Evolutionary conservation across 192 early-diverging fungal genomes (phyloP).

Genomic region (Haplosporangium gracile): DNA sequence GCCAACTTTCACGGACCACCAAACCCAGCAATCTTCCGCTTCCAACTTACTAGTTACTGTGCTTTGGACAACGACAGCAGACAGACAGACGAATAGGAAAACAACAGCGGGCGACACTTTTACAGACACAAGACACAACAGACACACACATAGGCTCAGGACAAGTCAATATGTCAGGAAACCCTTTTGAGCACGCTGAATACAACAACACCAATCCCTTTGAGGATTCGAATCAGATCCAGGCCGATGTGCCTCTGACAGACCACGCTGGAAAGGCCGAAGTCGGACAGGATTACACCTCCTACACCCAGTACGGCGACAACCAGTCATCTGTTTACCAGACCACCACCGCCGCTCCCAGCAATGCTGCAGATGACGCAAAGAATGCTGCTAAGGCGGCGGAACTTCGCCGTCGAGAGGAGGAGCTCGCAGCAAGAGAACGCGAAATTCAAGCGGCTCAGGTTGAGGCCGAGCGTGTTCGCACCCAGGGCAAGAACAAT

Average conservation of each 20-base stretch:
- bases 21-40: neutral
- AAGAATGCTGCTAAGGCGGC: slow-evolving; percentile 70
- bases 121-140: neutral
- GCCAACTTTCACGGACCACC: neutral
- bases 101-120: neutral
- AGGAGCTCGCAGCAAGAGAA: slow-evolving; percentile 83
- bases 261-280: slow-evolving; percentile 29
- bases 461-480: slow-evolving; percentile 66
- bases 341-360: slow-evolving; percentile 25
- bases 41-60: neutral
- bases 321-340: slow-evolving; percentile 43
- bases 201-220: slow-evolving; percentile 66
- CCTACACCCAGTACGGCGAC: slow-evolving; percentile 50
- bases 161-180: slow-evolving; percentile 24
- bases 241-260: slow-evolving; percentile 54
- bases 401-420: slow-evolving; percentile 79
- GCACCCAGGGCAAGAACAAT: slow-evolving; percentile 79
- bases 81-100: neutral
- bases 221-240: slow-evolving; percentile 62
- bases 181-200: slow-evolving; percentile 57
- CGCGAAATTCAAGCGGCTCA: slow-evolving; percentile 75
- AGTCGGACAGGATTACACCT: slow-evolving; percentile 48
- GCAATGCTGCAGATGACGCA: slow-evolving; percentile 16
- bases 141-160: neutral
- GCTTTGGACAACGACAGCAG: neutral